Evolutionary conservation across 2,329 filamentous ascomycete genomes (phyloP).

Genomic region (Pseudogymnoascus sp.): DNA sequence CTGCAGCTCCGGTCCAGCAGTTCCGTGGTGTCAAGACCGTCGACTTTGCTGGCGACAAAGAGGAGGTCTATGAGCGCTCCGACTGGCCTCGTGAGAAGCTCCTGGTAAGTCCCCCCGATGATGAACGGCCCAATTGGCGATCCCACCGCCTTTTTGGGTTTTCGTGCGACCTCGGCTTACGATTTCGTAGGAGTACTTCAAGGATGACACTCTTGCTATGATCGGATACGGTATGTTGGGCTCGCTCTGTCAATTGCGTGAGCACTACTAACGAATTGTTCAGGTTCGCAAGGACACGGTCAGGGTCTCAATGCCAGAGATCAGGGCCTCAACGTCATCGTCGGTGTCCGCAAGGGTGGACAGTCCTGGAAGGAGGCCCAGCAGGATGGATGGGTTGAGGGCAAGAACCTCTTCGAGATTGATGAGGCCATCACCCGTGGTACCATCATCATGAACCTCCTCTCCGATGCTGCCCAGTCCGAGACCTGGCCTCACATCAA

Average conservation of each 20-base stretch:
- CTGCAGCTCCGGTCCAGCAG: slow-evolving; percentile 40
- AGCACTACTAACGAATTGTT: neutral
- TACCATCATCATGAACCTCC: slow-evolving; percentile 98
- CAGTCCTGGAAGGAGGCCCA: slow-evolving; percentile 96
- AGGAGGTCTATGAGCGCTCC: slow-evolving; percentile 92
- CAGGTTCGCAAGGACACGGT: slow-evolving; percentile 83
- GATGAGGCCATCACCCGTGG: slow-evolving; percentile 90
- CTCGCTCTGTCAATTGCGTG: neutral
- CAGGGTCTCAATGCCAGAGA: slow-evolving; percentile 99
- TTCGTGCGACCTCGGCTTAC: slow-evolving; percentile 15
- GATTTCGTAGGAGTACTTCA: slow-evolving; percentile 81
- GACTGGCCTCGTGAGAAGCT: slow-evolving; percentile 99
- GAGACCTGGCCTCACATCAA: slow-evolving; percentile 99
- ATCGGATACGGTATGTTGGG: slow-evolving; percentile 70
- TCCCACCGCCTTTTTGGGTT: slow-evolving; percentile 6
- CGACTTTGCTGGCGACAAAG: slow-evolving; percentile 93
- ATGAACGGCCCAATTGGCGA: neutral
- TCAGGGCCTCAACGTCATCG: slow-evolving; percentile 98
- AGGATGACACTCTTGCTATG: slow-evolving; percentile 96
- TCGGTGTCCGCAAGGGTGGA: slow-evolving; percentile 97
- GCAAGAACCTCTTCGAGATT: slow-evolving; percentile 98
- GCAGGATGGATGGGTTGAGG: slow-evolving; percentile 95
- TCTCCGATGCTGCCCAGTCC: slow-evolving; percentile 93
- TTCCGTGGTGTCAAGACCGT: slow-evolving; percentile 93
- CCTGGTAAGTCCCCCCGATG: slow-evolving; percentile 53